Evolutionary conservation across 2,329 filamentous ascomycete genomes (phyloP).

Genomic region (Knoxdaviesia capensis): DNA sequence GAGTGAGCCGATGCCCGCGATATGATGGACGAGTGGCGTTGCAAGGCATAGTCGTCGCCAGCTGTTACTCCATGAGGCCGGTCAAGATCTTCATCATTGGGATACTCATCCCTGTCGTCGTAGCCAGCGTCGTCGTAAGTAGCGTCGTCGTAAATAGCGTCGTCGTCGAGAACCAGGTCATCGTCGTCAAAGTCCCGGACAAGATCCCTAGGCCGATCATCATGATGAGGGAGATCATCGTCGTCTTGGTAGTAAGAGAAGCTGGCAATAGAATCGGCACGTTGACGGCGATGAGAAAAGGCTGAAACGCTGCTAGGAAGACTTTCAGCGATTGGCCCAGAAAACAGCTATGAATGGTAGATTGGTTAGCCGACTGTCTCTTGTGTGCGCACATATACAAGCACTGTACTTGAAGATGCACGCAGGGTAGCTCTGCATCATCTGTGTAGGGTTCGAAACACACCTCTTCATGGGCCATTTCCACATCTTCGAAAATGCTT

Average conservation of each 20-base stretch:
- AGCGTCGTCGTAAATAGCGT: constrained; percentile 8
- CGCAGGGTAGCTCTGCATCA: not conserved
- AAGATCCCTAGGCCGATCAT: constrained; percentile 18
- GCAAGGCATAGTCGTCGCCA: constrained; percentile 26
- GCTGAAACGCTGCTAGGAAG: constrained; percentile 87
- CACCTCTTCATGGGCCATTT: constrained; percentile 95
- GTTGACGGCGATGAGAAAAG: constrained; percentile 64
- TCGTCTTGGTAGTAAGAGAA: constrained; percentile 78
- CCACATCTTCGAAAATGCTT: constrained; percentile 85
- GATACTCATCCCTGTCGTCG: constrained; percentile 18
- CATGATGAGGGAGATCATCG: constrained; percentile 20
- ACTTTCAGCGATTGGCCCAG: constrained; percentile 84
- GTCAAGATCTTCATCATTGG: constrained; percentile 1
- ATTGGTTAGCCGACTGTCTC: not conserved
- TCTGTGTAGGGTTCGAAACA: not conserved
- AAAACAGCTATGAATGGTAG: constrained; percentile 41
- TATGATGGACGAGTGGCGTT: constrained; percentile 40
- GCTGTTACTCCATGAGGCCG: constrained; percentile 6
- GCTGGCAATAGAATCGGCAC: constrained; percentile 70
- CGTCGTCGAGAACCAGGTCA: constrained; percentile 14
- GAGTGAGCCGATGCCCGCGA: constrained; percentile 36
- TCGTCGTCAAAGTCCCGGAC: constrained; percentile 10
- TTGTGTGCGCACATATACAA: too few species aligned
- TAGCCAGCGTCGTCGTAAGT: constrained; percentile 15
- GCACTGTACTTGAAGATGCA: too few species aligned